Evolutionary conservation across 2,329 filamentous ascomycete species (phyloP).

Genomic region (Teratosphaeria zuluensis): DNA sequence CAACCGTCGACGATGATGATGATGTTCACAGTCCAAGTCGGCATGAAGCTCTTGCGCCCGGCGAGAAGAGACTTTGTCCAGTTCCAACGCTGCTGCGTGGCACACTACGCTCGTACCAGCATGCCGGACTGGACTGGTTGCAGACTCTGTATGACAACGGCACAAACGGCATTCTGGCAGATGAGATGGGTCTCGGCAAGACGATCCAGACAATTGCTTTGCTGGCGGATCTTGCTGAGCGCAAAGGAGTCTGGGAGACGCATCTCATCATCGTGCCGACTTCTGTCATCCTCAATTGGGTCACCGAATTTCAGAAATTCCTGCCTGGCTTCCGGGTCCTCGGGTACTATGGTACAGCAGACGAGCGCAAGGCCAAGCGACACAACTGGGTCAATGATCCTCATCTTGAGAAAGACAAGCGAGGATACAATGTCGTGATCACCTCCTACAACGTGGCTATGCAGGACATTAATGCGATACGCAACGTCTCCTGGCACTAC

Average conservation of each 20-base stretch:
- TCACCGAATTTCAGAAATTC: slow-evolving; percentile 99
- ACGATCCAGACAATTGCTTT: slow-evolving; percentile 96
- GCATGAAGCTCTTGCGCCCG: slow-evolving; percentile 20
- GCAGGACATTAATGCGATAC: slow-evolving; percentile 88
- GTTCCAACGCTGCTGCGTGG: slow-evolving; percentile 72
- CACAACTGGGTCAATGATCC: slow-evolving; percentile 81
- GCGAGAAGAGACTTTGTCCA: slow-evolving; percentile 15
- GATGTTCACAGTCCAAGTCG: slow-evolving; percentile 2
- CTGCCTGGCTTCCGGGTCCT: slow-evolving; percentile 96
- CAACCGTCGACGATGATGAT: background rate
- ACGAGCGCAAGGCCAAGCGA: slow-evolving; percentile 84
- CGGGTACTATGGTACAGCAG: slow-evolving; percentile 89
- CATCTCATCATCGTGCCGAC: slow-evolving; percentile 95
- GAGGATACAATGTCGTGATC: slow-evolving; percentile 96
- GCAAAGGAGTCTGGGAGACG: slow-evolving; percentile 87
- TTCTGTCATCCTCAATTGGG: slow-evolving; percentile 98
- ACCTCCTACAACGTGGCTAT: slow-evolving; percentile 95
- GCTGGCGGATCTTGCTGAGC: slow-evolving; percentile 81
- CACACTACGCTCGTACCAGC: slow-evolving; percentile 88
- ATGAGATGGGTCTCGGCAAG: slow-evolving; percentile 97
- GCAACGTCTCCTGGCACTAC: slow-evolving; percentile 89
- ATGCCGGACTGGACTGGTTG: slow-evolving; percentile 94
- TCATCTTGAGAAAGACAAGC: slow-evolving; percentile 68
- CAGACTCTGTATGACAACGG: slow-evolving; percentile 83
- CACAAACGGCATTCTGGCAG: slow-evolving; percentile 91